Conservation (phyloP, 352 stramenopile genomes). For the Phytophthora fragariaefolia region DNA sequence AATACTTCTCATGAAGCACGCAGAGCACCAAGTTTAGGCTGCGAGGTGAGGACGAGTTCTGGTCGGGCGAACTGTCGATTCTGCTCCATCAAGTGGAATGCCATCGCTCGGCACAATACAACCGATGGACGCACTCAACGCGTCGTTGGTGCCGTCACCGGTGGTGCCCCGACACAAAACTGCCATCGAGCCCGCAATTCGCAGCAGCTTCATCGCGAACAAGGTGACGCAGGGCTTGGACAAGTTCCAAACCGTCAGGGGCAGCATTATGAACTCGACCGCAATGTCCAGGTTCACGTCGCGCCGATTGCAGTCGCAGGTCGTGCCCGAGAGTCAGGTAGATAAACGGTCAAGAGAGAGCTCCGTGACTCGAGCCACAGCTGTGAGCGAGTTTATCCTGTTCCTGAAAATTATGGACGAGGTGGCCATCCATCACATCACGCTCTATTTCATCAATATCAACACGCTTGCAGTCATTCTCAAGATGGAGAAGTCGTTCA, state of each 20-base stretch:
- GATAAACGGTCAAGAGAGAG: slow-evolving; percentile 58
- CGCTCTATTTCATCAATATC: slow-evolving; percentile 86
- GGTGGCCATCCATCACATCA: slow-evolving; percentile 80
- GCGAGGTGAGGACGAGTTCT: not conserved
- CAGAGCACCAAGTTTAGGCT: slow-evolving; percentile 2
- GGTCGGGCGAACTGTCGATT: slow-evolving; percentile 8
- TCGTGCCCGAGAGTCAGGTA: slow-evolving; percentile 42
- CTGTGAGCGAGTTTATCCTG: slow-evolving; percentile 75
- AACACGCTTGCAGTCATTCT: slow-evolving; percentile 66
- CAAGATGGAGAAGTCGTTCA: slow-evolving; percentile 83
- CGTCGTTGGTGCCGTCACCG: slow-evolving; percentile 39
- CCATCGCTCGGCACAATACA: slow-evolving; percentile 31
- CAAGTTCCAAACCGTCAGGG: slow-evolving; percentile 30
- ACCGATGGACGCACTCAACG: slow-evolving; percentile 43
- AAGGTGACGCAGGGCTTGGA: slow-evolving; percentile 35
- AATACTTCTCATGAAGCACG: too few species aligned
- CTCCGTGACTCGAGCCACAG: slow-evolving; percentile 55
- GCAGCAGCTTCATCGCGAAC: slow-evolving; percentile 53
- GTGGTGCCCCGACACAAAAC: slow-evolving; percentile 31
- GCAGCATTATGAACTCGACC: slow-evolving; percentile 34
- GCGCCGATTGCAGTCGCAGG: slow-evolving; percentile 33
- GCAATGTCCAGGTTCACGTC: slow-evolving; percentile 35
- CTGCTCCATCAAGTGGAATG: slow-evolving; percentile 8
- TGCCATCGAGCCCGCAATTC: slow-evolving; percentile 45
- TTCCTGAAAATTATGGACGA: slow-evolving; percentile 87